Evolutionary conservation across 2,329 filamentous ascomycete genomes (phyloP).

Genomic region (Aspergillus transmontanensis): DNA sequence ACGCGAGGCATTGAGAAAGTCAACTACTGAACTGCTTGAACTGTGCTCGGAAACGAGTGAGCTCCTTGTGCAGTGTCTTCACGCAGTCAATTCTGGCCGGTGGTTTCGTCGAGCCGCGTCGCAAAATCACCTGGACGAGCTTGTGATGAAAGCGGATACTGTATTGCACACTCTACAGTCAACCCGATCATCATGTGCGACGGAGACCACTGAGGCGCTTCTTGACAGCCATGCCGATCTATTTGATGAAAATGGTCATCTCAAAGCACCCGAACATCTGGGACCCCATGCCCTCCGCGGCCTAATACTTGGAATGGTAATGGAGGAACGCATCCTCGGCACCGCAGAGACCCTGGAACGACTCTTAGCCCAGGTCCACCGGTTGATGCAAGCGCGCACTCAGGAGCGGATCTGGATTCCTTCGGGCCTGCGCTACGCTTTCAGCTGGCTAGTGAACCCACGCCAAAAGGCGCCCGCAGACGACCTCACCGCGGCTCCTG

Average conservation of each 20-base stretch:
- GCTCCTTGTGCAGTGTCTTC: slow-evolving; percentile 27
- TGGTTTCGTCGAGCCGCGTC: slow-evolving; percentile 26
- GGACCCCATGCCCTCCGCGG: slow-evolving; percentile 48
- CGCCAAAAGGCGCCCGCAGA: slow-evolving; percentile 23
- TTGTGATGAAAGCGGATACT: slow-evolving; percentile 8
- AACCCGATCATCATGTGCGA: slow-evolving; percentile 19
- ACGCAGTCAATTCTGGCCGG: slow-evolving; percentile 29
- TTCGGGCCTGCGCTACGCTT: slow-evolving; percentile 39
- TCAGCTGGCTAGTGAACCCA: slow-evolving; percentile 42
- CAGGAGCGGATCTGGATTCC: slow-evolving; percentile 48
- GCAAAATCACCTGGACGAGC: slow-evolving; percentile 19
- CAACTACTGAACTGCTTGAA: slow-evolving; percentile 28
- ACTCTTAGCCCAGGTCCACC: slow-evolving; percentile 41
- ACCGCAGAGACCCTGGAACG: slow-evolving; percentile 1
- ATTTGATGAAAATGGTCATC: slow-evolving; percentile 25
- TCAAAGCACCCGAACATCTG: slow-evolving; percentile 34
- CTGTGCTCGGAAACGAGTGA: slow-evolving; percentile 27
- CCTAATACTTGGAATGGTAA: slow-evolving; percentile 49
- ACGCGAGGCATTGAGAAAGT: slow-evolving; percentile 33
- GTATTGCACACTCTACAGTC: slow-evolving; percentile 27
- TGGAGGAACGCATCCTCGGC: slow-evolving; percentile 47
- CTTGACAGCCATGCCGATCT: slow-evolving; percentile 23
- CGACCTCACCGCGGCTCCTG: slow-evolving; percentile 9
- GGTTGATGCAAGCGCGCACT: slow-evolving; percentile 41
- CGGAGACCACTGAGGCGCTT: slow-evolving; percentile 45